A percentile compares a stretch with the other conserved stretches of the same genome.
Conservation (phyloP, 75 land plant species). For the Chamaecyparis obtusa region DNA sequence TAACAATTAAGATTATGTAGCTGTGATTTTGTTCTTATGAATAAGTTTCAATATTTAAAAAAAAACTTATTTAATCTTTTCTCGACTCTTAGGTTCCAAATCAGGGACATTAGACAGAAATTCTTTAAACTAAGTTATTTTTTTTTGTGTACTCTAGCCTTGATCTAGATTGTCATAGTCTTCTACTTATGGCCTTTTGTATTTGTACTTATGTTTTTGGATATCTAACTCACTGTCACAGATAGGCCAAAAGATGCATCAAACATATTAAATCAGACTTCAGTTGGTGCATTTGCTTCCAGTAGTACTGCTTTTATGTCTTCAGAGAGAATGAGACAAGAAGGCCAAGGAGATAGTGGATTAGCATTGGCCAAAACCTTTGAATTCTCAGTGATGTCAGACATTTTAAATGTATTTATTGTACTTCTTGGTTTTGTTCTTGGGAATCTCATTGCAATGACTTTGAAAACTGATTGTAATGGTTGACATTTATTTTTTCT, state of each 20-base stretch:
- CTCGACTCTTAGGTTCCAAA: too few relatives aligned
- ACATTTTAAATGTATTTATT: conserved; percentile 2
- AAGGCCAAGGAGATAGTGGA: conserved; percentile 4
- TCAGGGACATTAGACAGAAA: too few relatives aligned
- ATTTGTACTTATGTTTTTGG: background rate
- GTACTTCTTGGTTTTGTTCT: background rate
- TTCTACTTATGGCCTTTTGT: background rate
- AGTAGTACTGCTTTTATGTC: background rate
- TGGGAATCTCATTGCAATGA: background rate
- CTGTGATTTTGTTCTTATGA: too few relatives aligned
- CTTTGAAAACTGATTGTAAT: background rate
- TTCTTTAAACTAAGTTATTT: background rate
- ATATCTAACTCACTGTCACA: background rate
- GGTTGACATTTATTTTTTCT: background rate
- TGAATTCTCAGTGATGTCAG: conserved; percentile 5
- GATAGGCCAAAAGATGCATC: conserved; percentile 7
- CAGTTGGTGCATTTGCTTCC: conserved; percentile 5
- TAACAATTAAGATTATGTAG: too few relatives aligned
- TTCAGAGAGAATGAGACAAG: conserved; percentile 5
- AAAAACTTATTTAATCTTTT: too few relatives aligned
- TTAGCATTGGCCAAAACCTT: background rate
- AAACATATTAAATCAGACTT: background rate
- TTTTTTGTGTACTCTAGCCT: background rate
- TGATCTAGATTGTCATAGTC: background rate
- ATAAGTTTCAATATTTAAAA: too few relatives aligned